Conservation (phyloP, 331 rosid genomes). For the Prunus yedoensis region DNA sequence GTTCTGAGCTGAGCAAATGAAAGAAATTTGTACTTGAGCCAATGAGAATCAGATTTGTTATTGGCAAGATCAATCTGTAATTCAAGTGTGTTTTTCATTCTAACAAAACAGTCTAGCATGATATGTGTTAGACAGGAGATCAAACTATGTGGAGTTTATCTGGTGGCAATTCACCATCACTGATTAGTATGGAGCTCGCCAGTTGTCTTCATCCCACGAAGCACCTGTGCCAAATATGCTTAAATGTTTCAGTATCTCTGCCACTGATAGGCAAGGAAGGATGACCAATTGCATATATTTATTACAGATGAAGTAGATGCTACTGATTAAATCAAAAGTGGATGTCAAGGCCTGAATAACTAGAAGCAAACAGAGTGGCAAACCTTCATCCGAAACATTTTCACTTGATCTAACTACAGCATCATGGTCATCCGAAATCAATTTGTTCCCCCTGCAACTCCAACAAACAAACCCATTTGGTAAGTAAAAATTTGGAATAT, state of each 20-base stretch:
- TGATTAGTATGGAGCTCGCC: constrained; percentile 63
- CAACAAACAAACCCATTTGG: constrained; percentile 7
- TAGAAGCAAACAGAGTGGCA: background rate
- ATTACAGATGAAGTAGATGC: background rate
- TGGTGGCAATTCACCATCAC: constrained; percentile 20
- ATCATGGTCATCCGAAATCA: constrained; percentile 44
- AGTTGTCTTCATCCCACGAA: constrained; percentile 1
- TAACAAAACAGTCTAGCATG: no score
- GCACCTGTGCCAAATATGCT: background rate
- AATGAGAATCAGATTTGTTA: background rate
- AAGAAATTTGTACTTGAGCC: background rate
- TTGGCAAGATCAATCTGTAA: background rate
- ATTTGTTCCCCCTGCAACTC: constrained; percentile 30
- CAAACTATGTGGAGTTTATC: no score
- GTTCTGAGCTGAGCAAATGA: constrained; percentile 32
- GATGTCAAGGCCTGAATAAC: constrained; percentile 3
- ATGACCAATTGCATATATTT: background rate
- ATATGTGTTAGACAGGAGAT: background rate
- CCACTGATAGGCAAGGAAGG: background rate
- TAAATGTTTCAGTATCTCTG: background rate
- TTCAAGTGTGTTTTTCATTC: background rate
- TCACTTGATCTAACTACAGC: constrained; percentile 25
- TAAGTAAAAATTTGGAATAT: no score
- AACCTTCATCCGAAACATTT: constrained; percentile 61
- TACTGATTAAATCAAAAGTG: constrained; percentile 1